Conservation (phyloP, 176 grass and related monocot species). For the Oryza officinalis region DNA sequence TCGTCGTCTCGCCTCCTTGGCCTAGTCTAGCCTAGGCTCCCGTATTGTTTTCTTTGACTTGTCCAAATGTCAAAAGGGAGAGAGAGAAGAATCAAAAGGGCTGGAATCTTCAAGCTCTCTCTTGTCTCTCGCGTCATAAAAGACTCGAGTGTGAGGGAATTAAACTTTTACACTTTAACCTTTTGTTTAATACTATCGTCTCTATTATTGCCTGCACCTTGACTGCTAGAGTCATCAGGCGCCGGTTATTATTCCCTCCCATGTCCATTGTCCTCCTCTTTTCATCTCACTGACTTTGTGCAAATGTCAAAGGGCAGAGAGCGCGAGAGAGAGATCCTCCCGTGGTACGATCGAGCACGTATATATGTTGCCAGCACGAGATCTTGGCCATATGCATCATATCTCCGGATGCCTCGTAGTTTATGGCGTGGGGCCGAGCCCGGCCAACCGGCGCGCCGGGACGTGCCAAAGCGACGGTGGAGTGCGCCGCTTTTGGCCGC, state of each 20-base stretch:
- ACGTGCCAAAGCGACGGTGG: constrained; percentile 41
- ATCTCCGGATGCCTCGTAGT: background rate
- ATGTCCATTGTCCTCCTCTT: background rate
- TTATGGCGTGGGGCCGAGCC: constrained; percentile 3
- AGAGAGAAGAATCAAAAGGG: background rate
- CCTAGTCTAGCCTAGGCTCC: background rate
- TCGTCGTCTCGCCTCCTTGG: background rate
- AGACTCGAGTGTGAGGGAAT: constrained; percentile 18
- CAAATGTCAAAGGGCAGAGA: constrained; percentile 43
- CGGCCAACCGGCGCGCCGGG: constrained; percentile 7
- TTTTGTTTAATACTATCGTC: background rate
- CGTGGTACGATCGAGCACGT: background rate
- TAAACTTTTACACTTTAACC: background rate
- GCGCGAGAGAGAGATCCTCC: background rate
- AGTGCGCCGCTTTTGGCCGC: constrained; percentile 32
- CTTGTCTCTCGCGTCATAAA: background rate
- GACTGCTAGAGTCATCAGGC: background rate
- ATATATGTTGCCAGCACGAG: background rate
- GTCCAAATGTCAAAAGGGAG: constrained; percentile 37
- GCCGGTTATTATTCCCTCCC: constrained; percentile 9
- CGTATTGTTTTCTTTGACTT: constrained; percentile 39
- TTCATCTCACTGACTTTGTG: constrained; percentile 39
- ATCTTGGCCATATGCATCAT: constrained; percentile 26
- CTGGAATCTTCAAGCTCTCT: constrained; percentile 37
- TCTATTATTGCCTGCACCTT: constrained; percentile 19